phyloP scores from a whole-genome alignment of 257 asterid species.

The Primulina eburnea region DNA sequence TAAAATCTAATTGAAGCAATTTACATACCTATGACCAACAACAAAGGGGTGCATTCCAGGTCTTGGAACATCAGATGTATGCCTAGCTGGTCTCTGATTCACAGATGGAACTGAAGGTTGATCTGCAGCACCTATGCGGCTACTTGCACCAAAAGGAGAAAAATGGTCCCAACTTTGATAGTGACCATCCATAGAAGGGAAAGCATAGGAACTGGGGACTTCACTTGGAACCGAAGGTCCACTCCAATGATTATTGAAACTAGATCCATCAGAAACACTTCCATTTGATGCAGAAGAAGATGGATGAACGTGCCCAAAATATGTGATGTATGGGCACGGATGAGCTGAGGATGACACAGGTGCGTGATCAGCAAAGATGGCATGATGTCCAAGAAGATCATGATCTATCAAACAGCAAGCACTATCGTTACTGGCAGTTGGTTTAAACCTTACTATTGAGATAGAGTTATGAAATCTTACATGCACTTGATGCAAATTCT shows the following conservation, averaged over 20 bases:
- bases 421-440: conserved; percentile 18
- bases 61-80: conserved; percentile 55
- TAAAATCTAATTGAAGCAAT: conserved; percentile 12
- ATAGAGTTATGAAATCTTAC: conserved; percentile 42
- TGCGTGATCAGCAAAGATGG: conserved; percentile 53
- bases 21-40: conserved; percentile 60
- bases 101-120: conserved; percentile 50
- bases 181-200: conserved; percentile 60
- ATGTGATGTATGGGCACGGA: conserved; percentile 69
- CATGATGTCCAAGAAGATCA: conserved; percentile 58
- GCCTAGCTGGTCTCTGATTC: conserved; percentile 55
- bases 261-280: conserved; percentile 51
- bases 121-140: conserved; percentile 49
- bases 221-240: conserved; percentile 53
- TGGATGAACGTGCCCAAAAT: conserved; percentile 61
- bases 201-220: conserved; percentile 53
- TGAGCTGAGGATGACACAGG: conserved; percentile 53
- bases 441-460: conserved; percentile 8
- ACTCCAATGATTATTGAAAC: conserved; percentile 55
- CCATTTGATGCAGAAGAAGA: conserved; percentile 57
- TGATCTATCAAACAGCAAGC: conserved; percentile 41
- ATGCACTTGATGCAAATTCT: conserved; percentile 53
- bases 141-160: conserved; percentile 39
- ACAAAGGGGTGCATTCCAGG: conserved; percentile 59
- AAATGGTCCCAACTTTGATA: conserved; percentile 65